These are phyloP conservation scores for Ambrosiella cleistominuta DNA, from an alignment of 2,329 filamentous ascomycete genomes.

Conservation along the genomic window DNA sequence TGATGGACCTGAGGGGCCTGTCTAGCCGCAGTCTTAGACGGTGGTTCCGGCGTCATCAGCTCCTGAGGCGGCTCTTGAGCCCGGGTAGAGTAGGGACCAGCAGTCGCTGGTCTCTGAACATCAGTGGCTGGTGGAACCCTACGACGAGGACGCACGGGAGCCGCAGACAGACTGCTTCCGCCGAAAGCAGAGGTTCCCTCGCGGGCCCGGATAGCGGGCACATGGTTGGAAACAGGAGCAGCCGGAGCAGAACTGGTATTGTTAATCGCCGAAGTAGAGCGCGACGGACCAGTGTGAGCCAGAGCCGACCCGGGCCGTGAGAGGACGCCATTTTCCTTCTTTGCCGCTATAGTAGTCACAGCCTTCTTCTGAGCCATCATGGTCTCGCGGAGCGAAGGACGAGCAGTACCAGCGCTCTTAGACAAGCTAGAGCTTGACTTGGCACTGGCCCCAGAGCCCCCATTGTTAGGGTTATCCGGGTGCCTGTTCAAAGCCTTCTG, in stretches of 20 bases:
- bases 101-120: constrained; percentile 43
- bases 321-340: constrained; percentile 29
- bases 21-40: constrained; percentile 29
- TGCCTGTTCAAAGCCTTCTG: constrained; percentile 70
- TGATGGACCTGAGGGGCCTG: constrained; percentile 17
- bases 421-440: constrained; percentile 44
- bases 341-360: constrained; percentile 30
- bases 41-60: constrained; percentile 19
- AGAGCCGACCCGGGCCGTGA: constrained; percentile 45
- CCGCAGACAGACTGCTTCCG: constrained; percentile 42
- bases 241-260: constrained; percentile 19
- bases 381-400: constrained; percentile 59
- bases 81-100: constrained; percentile 46
- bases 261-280: constrained; percentile 22
- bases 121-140: constrained; percentile 34
- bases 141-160: constrained; percentile 43
- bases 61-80: constrained; percentile 29
- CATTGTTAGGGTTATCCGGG: constrained; percentile 58
- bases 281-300: constrained; percentile 39
- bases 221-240: constrained; percentile 15
- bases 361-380: constrained; percentile 69
- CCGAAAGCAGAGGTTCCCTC: constrained; percentile 29
- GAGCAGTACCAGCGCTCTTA: constrained; percentile 39
- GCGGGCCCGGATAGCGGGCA: constrained; percentile 15
- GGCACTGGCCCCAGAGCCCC: constrained; percentile 28